Conservation (phyloP, 192 early-diverging fungal species). For the Neocallimastix lanati region DNA sequence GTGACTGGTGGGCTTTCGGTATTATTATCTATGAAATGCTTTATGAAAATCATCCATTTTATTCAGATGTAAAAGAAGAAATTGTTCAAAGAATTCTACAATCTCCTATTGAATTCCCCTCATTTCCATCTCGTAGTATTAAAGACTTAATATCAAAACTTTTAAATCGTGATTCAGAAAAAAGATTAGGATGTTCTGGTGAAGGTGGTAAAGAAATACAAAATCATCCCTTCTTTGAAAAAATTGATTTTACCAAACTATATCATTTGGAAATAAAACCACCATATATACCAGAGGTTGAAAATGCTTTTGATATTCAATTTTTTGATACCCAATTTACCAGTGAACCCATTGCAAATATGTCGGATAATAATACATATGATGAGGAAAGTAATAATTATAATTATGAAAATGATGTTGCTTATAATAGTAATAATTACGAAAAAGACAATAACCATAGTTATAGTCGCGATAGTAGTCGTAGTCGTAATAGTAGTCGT, state of each 20-base stretch:
- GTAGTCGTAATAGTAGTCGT: no score
- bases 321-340: conserved; percentile 21
- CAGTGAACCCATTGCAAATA: conserved; percentile 8
- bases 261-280: conserved; percentile 18
- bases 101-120: conserved; percentile 15
- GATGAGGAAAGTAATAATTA: not conserved
- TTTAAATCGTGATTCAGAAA: conserved; percentile 10
- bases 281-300: conserved; percentile 22
- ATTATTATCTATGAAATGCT: conserved; percentile 32
- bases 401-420: not conserved
- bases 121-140: conserved; percentile 7
- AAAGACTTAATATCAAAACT: conserved; percentile 12
- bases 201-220: conserved; percentile 13
- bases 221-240: conserved; percentile 18
- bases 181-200: conserved; percentile 9
- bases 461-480: not conserved
- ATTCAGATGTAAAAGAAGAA: conserved; percentile 14
- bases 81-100: conserved; percentile 20
- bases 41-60: conserved; percentile 31
- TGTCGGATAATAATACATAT: not conserved
- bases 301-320: conserved; percentile 19
- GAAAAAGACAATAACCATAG: not conserved
- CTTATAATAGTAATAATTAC: not conserved
- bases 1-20: conserved; percentile 38
- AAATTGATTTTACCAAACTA: conserved; percentile 19